Base-by-base conservation (phyloP, 345 rosid species). In the Populus alba region DNA sequence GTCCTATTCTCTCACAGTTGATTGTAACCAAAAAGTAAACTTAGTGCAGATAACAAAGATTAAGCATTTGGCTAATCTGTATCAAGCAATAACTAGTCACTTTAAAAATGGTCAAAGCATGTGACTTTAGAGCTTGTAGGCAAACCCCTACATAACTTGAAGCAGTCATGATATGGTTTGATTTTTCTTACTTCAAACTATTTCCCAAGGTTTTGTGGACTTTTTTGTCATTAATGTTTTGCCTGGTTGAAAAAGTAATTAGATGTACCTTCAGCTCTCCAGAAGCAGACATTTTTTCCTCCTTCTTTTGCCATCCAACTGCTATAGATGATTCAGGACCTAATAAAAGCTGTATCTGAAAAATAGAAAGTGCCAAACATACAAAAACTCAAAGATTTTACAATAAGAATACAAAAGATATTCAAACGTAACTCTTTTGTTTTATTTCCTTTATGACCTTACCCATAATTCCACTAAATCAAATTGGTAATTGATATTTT, bases 301-400 rank as follows among this genome's bases (percentile, higher is more conserved):
- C 94, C 87, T 86, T 91, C 88, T 88, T 92, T 79, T 81, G 88
- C 97, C 97, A 97, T 70, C 99, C 97, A 62, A 92, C 92, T 75
- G 86, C 78, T 78, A 94, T 81, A 71, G 94, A 91, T 81, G 99
- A 89, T 78, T 90, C 90, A 75, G 82, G 76, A 86, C 99, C 97
- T 80, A 94, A 74, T 75, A 88, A 74, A 84, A 97, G 90, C 75
- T 91, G 91, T 86, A 94, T 91, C 97, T 96, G 85, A 62, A 79
- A 55, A 71, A 43, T n/a, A 61, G 35, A 70, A 68, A n/a, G 37
- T 23, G 68, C 61, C 8, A 70, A 75, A 61, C 39, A 74, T 75
- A 70, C 66, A 75, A 53, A 72, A 76, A 79, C 27, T 61, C 35
- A 38, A 79, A 66, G 71, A 57, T 38, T 27, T 75, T 73, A 31